Conservation (phyloP, 177 flowering plant genomes). For the Vitis hybrid region DNA sequence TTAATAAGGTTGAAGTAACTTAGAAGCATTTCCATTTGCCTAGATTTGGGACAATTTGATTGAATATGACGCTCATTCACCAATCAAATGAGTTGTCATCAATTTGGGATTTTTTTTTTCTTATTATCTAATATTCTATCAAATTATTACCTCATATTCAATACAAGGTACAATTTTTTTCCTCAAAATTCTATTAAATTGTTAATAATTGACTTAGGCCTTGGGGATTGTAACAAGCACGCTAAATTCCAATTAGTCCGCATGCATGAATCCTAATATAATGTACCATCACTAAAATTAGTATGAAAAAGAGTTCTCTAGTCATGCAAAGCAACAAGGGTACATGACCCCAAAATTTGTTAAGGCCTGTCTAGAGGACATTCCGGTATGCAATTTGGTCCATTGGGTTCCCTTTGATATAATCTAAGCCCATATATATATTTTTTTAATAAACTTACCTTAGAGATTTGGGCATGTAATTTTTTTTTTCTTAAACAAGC, state of each 20-base stretch:
- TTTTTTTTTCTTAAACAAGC: neutral
- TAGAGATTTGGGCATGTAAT: neutral
- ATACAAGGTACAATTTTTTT: too few species aligned
- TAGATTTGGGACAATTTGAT: too few species aligned
- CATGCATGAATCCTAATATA: neutral
- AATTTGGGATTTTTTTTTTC: too few species aligned
- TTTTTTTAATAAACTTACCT: neutral
- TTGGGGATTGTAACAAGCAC: neutral
- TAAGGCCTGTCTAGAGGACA: neutral
- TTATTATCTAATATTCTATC: too few species aligned
- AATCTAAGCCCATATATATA: neutral
- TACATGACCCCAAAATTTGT: neutral
- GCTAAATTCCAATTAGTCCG: neutral
- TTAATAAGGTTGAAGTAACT: too few species aligned
- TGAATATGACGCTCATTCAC: too few species aligned
- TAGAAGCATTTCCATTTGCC: too few species aligned
- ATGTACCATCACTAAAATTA: neutral
- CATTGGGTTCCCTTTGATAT: neutral
- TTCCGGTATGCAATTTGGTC: neutral
- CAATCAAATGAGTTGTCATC: too few species aligned
- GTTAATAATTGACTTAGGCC: neutral
- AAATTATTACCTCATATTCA: too few species aligned
- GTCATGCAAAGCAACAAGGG: neutral
- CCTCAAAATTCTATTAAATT: too few species aligned
- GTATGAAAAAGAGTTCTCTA: neutral